A percentile compares a stretch with the other conserved stretches of the same genome.
phyloP scores from a whole-genome alignment of 2,329 filamentous ascomycete species.

The Tolypocladium inflatum region DNA sequence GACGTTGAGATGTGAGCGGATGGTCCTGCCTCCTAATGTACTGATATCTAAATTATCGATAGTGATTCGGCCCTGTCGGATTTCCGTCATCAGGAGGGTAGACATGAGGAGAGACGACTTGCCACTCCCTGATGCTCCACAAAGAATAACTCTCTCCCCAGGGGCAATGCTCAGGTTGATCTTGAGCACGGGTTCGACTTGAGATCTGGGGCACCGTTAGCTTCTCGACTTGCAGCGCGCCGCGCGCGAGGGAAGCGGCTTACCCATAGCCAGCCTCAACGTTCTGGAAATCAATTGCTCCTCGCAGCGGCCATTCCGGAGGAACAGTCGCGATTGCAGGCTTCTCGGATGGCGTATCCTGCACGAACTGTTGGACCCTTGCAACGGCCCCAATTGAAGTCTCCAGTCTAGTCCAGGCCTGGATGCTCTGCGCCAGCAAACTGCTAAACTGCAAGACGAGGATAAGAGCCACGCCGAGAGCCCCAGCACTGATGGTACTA shows the following conservation, averaged over 20 bases:
- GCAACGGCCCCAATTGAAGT: conserved; percentile 24
- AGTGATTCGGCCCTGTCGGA: conserved; percentile 27
- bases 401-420: conserved; percentile 19
- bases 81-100: conserved; percentile 36
- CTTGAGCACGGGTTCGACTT: conserved; percentile 12
- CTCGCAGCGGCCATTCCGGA: conserved; percentile 19
- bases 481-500: conserved; percentile 15
- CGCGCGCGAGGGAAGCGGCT: not conserved
- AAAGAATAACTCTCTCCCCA: conserved; percentile 28
- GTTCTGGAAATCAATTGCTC: conserved; percentile 15
- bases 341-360: conserved; percentile 10
- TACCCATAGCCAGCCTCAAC: conserved; percentile 17
- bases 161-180: conserved; percentile 18
- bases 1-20: conserved; percentile 24
- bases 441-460: conserved; percentile 18
- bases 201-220: not conserved
- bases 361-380: conserved; percentile 22
- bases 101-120: conserved; percentile 28
- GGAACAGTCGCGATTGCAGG: not conserved
- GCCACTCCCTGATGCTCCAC: conserved; percentile 32
- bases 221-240: not conserved
- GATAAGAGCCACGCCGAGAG: conserved; percentile 15
- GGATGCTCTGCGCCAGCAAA: conserved; percentile 17
- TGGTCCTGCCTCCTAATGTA: conserved; percentile 7
- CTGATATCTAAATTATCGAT: conserved; percentile 33